A percentile compares a stretch with the other conserved stretches of the same genome.
phyloP scores from a whole-genome alignment of 2,329 filamentous ascomycete species.

The Dothistroma septosporum region DNA sequence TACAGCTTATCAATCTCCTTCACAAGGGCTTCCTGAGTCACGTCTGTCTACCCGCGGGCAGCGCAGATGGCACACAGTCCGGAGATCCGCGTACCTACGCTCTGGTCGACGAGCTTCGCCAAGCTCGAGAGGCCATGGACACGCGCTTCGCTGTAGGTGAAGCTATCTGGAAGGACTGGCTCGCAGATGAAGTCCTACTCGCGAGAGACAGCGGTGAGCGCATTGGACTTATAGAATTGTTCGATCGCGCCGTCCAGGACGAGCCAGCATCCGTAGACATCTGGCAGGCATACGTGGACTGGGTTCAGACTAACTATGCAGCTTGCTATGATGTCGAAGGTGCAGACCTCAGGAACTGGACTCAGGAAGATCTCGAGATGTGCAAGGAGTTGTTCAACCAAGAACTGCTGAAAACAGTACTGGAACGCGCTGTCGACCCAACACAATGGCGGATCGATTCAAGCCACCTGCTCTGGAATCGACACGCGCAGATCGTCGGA shows the following conservation, averaged over 20 bases:
- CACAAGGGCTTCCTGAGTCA: constrained; percentile 48
- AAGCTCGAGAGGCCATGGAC: constrained; percentile 56
- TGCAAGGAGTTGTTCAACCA: constrained; percentile 69
- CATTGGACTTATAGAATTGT: constrained; percentile 67
- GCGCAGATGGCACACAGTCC: constrained; percentile 14
- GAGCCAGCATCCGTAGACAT: constrained; percentile 70
- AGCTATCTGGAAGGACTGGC: constrained; percentile 70
- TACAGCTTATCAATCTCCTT: constrained; percentile 46
- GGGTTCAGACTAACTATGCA: constrained; percentile 67
- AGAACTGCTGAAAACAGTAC: constrained; percentile 62
- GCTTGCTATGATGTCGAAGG: constrained; percentile 58
- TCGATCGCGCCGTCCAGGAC: constrained; percentile 63
- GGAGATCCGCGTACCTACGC: constrained; percentile 41
- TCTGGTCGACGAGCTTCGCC: constrained; percentile 44
- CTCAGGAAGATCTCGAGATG: constrained; percentile 64
- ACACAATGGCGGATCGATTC: constrained; percentile 71
- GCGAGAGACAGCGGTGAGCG: constrained; percentile 62
- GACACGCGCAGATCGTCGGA: constrained; percentile 65
- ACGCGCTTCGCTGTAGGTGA: constrained; percentile 68
- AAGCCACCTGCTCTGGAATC: constrained; percentile 75
- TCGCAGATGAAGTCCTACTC: constrained; percentile 65
- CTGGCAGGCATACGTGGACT: constrained; percentile 76
- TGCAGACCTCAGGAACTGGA: constrained; percentile 41
- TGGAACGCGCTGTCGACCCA: constrained; percentile 66
- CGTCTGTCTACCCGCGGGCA: constrained; percentile 29